Conservation (phyloP, 768 basidiomycete species). For the Amanita jacksonii region DNA sequence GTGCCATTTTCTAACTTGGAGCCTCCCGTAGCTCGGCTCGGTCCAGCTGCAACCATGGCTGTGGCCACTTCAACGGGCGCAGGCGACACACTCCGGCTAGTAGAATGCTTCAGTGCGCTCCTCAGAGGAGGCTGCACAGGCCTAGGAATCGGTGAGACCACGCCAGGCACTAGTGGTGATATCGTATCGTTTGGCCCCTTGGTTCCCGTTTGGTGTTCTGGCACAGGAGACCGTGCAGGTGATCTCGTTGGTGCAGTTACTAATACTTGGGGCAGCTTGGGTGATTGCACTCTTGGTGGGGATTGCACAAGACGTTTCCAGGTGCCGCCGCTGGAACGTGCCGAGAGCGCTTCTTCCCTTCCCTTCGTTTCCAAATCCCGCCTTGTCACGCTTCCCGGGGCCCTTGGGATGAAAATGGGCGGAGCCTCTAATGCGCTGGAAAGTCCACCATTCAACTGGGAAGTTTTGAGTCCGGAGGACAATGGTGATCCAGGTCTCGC, state of each 20-base stretch:
- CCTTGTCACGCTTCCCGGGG: slow-evolving; percentile 34
- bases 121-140: slow-evolving; percentile 41
- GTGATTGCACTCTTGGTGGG: slow-evolving; percentile 9
- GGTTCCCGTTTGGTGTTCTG: background rate
- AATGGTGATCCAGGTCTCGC: background rate
- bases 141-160: background rate
- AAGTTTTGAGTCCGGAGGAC: too few species aligned
- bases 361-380: slow-evolving; percentile 19
- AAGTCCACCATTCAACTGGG: background rate
- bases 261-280: too few species aligned
- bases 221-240: too few species aligned
- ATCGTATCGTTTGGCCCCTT: too few species aligned
- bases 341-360: slow-evolving; percentile 8
- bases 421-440: background rate
- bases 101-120: slow-evolving; percentile 48
- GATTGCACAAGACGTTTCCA: background rate
- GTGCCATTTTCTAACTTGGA: slow-evolving; percentile 5
- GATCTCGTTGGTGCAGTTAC: too few species aligned
- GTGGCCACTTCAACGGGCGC: slow-evolving; percentile 11
- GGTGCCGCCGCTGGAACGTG: slow-evolving; percentile 1
- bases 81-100: slow-evolving; percentile 42
- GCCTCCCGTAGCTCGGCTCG: slow-evolving; percentile 8
- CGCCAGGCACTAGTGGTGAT: background rate
- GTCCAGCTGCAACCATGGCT: background rate
- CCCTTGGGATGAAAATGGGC: slow-evolving; percentile 15